Percentiles rank a stretch among this genome's conserved stretches.
Conservation (phyloP, 2,329 filamentous ascomycete species). For the Cladosporium cucumerinum region DNA sequence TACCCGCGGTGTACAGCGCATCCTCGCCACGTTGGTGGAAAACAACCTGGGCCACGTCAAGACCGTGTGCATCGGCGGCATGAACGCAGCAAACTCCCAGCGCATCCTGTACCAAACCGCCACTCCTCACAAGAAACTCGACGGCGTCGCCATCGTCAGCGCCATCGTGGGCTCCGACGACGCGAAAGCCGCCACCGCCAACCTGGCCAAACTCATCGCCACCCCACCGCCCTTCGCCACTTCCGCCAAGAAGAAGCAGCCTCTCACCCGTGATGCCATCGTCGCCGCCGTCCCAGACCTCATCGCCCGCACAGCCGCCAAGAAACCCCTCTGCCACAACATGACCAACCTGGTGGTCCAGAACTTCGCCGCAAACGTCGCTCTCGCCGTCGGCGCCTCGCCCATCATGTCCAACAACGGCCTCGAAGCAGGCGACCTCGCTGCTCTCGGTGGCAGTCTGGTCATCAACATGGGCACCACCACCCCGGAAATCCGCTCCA, state of each 20-base stretch:
- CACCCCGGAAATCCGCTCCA: conserved; percentile 67
- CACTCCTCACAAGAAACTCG: conserved; percentile 57
- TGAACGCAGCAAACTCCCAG: conserved; percentile 73
- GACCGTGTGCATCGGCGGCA: conserved; percentile 83
- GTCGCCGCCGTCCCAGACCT: conserved; percentile 29
- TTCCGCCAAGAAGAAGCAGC: conserved; percentile 30
- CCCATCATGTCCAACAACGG: conserved; percentile 94
- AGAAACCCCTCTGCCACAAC: conserved; percentile 79
- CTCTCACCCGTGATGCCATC: conserved; percentile 29
- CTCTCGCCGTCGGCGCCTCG: conserved; percentile 76
- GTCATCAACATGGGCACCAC: conserved; percentile 96
- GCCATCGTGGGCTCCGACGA: conserved; percentile 74
- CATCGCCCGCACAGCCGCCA: conserved; percentile 59
- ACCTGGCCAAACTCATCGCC: conserved; percentile 58
- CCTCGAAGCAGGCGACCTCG: conserved; percentile 77
- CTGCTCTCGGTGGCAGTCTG: conserved; percentile 69
- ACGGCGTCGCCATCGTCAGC: conserved; percentile 85
- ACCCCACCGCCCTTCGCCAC: conserved; percentile 36
- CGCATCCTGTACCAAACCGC: conserved; percentile 69
- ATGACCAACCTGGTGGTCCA: conserved; percentile 98
- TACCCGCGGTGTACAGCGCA: conserved; percentile 64
- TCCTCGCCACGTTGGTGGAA: conserved; percentile 59
- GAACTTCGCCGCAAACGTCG: conserved; percentile 90
- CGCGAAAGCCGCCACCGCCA: conserved; percentile 59
- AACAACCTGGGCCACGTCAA: conserved; percentile 45